phyloP scores from a whole-genome alignment of 1,139 yeast genomes.

The Saccharomycopsis crataegensis region DNA sequence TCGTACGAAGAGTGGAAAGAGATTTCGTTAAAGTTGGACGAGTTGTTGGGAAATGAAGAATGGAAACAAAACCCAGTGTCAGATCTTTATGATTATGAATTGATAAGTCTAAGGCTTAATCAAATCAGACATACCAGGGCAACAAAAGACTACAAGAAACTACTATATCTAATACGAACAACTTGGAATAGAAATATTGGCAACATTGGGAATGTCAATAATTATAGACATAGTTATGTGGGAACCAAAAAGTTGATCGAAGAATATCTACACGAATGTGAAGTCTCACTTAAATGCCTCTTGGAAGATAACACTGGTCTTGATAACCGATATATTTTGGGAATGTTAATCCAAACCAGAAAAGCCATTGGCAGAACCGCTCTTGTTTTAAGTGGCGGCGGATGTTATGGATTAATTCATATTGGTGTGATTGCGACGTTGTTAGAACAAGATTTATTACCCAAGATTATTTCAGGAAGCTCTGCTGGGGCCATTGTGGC shows the following conservation, averaged over 20 bases:
- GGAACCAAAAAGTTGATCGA: conserved; percentile 85
- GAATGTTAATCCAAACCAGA: conserved; percentile 79
- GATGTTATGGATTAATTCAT: conserved; percentile 87
- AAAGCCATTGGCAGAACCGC: conserved; percentile 94
- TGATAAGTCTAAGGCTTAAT: conserved; percentile 46
- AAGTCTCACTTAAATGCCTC: conserved; percentile 43
- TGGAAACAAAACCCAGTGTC: conserved; percentile 69
- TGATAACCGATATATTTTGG: conserved; percentile 63
- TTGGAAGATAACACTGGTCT: conserved; percentile 35
- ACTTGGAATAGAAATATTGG: conserved; percentile 83
- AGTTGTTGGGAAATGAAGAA: conserved; percentile 47
- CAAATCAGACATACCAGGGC: conserved; percentile 57
- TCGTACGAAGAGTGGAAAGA: conserved; percentile 68
- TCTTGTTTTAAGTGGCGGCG: conserved; percentile 87
- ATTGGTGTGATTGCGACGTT: conserved; percentile 85
- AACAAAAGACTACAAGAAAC: conserved; percentile 46
- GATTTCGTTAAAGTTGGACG: conserved; percentile 57
- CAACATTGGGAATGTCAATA: conserved; percentile 73
- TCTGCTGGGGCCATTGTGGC: conserved; percentile 97
- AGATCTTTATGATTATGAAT: conserved; percentile 60
- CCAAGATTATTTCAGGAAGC: conserved; percentile 88
- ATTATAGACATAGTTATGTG: conserved; percentile 70
- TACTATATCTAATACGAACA: conserved; percentile 72
- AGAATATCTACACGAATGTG: conserved; percentile 75
- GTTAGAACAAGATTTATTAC: conserved; percentile 65